phyloP scores from a whole-genome alignment of 2,329 filamentous ascomycete genomes.

The Nemania sp. region DNA sequence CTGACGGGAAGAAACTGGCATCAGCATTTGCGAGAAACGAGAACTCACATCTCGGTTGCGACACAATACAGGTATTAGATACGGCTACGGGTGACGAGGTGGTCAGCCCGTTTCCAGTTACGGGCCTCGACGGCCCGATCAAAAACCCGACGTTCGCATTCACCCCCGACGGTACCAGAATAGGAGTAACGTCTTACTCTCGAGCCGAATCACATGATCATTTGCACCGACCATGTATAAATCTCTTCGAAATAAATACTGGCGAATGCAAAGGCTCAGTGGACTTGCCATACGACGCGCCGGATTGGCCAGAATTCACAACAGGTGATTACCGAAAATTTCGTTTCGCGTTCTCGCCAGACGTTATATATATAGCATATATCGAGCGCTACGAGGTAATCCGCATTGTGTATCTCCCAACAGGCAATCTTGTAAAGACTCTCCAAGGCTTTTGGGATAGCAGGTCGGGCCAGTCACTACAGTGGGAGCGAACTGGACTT shows the following conservation, averaged over 20 bases:
- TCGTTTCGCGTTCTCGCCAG: neutral
- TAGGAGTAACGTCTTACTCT: neutral
- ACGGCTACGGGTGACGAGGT: neutral
- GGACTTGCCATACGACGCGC: neutral
- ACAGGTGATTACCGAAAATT: neutral
- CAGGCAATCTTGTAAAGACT: neutral
- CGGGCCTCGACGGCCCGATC: neutral
- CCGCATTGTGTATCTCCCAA: neutral
- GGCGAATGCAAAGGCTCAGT: neutral
- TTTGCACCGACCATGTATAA: neutral
- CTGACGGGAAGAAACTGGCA: neutral
- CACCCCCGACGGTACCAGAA: neutral
- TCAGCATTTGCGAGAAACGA: neutral
- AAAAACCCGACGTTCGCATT: neutral
- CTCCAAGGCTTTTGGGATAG: neutral
- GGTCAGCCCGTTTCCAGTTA: neutral
- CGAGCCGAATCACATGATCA: neutral
- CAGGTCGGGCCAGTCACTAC: neutral
- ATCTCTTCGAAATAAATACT: no score
- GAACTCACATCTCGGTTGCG: neutral
- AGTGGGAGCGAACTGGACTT: neutral
- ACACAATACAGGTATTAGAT: neutral
- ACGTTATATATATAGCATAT: neutral
- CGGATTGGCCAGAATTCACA: neutral
- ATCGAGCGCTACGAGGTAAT: neutral